Base-by-base conservation (phyloP, 2,329 filamentous ascomycete genomes). In the Chrysoporthe cubensis region DNA sequence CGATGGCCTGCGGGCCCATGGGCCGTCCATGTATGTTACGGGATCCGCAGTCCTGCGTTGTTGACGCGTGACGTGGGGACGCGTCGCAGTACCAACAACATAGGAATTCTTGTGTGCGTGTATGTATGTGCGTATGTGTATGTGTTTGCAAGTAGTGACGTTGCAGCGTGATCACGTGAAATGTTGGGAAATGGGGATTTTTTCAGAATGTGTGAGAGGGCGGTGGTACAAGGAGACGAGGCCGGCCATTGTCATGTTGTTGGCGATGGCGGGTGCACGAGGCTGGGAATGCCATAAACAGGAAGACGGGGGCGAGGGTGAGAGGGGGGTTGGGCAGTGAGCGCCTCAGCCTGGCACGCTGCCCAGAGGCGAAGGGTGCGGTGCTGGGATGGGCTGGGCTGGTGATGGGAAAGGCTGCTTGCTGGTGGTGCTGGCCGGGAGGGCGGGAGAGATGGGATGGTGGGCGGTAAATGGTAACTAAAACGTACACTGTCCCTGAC, bases 401-500 rank as follows among this genome's bases (percentile, higher is more conserved):
- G 50, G 26, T 52, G 48, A 26, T 54, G 50, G 50, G 48, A 13
- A 54, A 21, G 21, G 50, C 26, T 54, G 50, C 50, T 54, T 13
- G 50, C 9, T 8, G 32, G 34, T 14, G 9, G n/a, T n/a, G 14
- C 34, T 34, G 16, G 56, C 40, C 4, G 32, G 56, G 61, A 26
- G 37, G 37, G 61, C 21, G 14, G 44, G 46, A 42, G 61, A 34
- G 61, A 16, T 56, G 61, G 32, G 34, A 18, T 43, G 64, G 67
- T 64, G 44, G 50, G 54, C 61, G 64, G 69, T 58, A 67, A 50
- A 68, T 70, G 64, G 69, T 67, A 71, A 57, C 70, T 62, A 66
- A 65, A 67, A 82, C 91, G 86, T 89, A 96, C 93, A 77, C 88
- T 90, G 78, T 96, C 93, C 75, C 93, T 88, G 61, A 94, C 93